Percentiles rank a stretch among this genome's conserved stretches.
These are phyloP conservation scores for Magnolia officinalis DNA, from an alignment of 164 flowering plant genomes.

Conservation along the genomic window DNA sequence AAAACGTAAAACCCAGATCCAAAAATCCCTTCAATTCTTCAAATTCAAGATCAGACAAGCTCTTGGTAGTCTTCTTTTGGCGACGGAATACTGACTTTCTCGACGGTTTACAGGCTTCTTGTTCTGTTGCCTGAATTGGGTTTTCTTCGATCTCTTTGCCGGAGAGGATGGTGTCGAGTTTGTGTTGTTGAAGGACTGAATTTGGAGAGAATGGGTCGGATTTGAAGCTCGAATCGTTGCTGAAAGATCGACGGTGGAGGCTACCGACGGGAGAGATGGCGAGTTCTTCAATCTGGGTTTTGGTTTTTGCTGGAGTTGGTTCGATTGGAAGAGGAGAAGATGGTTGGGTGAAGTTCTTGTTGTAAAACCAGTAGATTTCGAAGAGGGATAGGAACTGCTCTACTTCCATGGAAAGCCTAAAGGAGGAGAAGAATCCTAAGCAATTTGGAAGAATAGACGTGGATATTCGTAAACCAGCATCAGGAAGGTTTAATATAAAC, in stretches of 20 bases:
- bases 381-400: not conserved
- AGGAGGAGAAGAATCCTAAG: not conserved
- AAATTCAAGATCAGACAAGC: conserved; percentile 63
- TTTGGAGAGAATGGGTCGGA: conserved; percentile 24
- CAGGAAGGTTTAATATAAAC: not conserved
- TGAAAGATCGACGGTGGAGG: conserved; percentile 25
- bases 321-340: conserved; percentile 1
- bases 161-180: conserved; percentile 39
- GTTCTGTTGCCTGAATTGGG: not conserved
- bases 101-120: not conserved
- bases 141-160: conserved; percentile 29
- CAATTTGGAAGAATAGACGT: not conserved
- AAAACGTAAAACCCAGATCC: conserved; percentile 72
- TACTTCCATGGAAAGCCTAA: conserved; percentile 5
- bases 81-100: conserved; percentile 11
- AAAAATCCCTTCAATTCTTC: conserved; percentile 75
- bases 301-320: not conserved
- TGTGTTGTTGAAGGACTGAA: conserved; percentile 23
- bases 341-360: conserved; percentile 1
- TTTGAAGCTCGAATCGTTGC: conserved; percentile 24
- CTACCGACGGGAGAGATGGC: conserved; percentile 11
- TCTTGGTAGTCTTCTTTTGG: conserved; percentile 34
- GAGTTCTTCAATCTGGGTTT: conserved; percentile 12
- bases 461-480: not conserved
- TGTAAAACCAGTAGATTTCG: conserved; percentile 8